These are phyloP conservation scores for Gracilaria gracilis DNA, from an alignment of 23 red algal genomes.

Conservation along the genomic window DNA sequence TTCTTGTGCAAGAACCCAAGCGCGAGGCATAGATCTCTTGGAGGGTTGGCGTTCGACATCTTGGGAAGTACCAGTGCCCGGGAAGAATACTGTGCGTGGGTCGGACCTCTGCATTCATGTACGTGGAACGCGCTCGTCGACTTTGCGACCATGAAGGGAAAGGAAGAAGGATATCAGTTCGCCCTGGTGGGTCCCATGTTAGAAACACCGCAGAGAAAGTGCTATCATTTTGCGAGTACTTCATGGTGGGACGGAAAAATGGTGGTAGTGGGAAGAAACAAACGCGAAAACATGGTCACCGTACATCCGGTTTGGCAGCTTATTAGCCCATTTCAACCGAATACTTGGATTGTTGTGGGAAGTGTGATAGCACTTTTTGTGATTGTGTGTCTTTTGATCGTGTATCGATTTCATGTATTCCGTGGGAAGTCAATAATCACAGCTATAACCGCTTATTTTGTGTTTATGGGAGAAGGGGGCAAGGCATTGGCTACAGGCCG, in stretches of 20 bases:
- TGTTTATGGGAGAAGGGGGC: slow-evolving; percentile 31
- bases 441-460: slow-evolving; percentile 43
- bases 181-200: slow-evolving; percentile 34
- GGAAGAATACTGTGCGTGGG: slow-evolving; percentile 35
- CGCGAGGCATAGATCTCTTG: neutral
- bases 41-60: neutral
- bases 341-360: slow-evolving; percentile 45
- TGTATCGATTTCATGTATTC: slow-evolving; percentile 23
- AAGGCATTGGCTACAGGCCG: slow-evolving; percentile 8
- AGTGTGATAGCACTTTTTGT: slow-evolving; percentile 7
- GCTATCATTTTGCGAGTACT: slow-evolving; percentile 25
- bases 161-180: slow-evolving; percentile 11
- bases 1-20: neutral
- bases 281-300: neutral
- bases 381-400: slow-evolving; percentile 10
- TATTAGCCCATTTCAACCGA: slow-evolving; percentile 4
- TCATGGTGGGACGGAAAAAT: slow-evolving; percentile 26
- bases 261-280: slow-evolving; percentile 11
- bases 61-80: neutral
- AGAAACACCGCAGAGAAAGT: slow-evolving; percentile 33
- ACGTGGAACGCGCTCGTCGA: slow-evolving; percentile 41
- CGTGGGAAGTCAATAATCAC: slow-evolving; percentile 17
- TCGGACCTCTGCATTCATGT: slow-evolving; percentile 3
- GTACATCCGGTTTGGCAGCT: slow-evolving; percentile 33
- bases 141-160: neutral